A percentile compares a stretch with the other conserved stretches of the same genome.
Evolutionary conservation across 2,329 filamentous ascomycete species (phyloP).

Genomic region (Emmonsiellopsis sp.): DNA sequence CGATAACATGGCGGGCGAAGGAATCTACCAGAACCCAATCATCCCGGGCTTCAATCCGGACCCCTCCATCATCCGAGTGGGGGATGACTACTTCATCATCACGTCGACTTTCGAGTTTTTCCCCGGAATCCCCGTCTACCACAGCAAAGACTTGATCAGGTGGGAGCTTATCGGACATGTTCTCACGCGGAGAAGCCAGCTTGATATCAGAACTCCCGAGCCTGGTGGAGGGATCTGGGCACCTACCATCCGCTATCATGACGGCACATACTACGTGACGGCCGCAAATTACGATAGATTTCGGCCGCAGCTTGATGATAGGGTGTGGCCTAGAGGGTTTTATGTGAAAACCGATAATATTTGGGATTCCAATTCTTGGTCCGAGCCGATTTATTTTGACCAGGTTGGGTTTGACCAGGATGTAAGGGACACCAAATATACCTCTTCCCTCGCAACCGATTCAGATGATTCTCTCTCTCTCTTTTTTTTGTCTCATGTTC

Average conservation of each 20-base stretch:
- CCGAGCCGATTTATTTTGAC: conserved; percentile 46
- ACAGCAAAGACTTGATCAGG: conserved; percentile 38
- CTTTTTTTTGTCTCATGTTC: not conserved
- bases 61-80: conserved; percentile 45
- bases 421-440: conserved; percentile 21
- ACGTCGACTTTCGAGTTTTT: conserved; percentile 56
- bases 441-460: not conserved
- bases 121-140: conserved; percentile 52
- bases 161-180: conserved; percentile 31
- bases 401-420: conserved; percentile 47
- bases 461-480: not conserved
- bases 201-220: conserved; percentile 26
- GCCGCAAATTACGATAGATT: conserved; percentile 35
- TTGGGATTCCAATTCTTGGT: conserved; percentile 43
- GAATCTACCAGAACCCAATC: conserved; percentile 36
- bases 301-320: conserved; percentile 34
- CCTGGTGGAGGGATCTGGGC: conserved; percentile 36
- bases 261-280: conserved; percentile 38
- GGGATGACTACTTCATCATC: conserved; percentile 47
- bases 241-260: conserved; percentile 39
- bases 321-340: conserved; percentile 45
- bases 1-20: not conserved
- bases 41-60: conserved; percentile 54
- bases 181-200: conserved; percentile 22
- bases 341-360: conserved; percentile 46